Base-by-base conservation (phyloP, 2,329 filamentous ascomycete genomes). In the Sarocladium oryzae region DNA sequence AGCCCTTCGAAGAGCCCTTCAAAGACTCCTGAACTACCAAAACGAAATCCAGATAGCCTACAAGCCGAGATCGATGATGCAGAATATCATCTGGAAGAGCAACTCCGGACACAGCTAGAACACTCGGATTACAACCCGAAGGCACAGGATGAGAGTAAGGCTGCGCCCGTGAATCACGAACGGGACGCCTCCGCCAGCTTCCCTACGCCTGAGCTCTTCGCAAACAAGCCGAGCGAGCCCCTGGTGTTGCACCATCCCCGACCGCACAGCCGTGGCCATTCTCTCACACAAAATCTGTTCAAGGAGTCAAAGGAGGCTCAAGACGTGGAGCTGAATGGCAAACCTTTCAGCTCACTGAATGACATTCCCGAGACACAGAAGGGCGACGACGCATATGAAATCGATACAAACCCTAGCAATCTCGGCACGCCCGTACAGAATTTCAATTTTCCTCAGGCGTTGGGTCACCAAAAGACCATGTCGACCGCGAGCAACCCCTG, bases 41-140 rank as follows among this genome's bases (percentile, higher is more conserved):
- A 68, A 43, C 71, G 71, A 41, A 69, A 76, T 50, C 67, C 70
- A 43, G 86, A 91, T 58, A 90, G 90, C 58, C 76, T 95, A 21
- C 89, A 96, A 64, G 85, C 85, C 55, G 89, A 93, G 58, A 85
- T 95, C 52, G 86, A 93, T 48, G 87, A 91, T 61, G 85, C 88
- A 4, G 88, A 95, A 60, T 92, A 93, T 61, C 88, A 92, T 59
- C 68, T 93, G 55, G 88, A 91, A 63, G 83, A 90, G 63, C 84
- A 88, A 54, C 82, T 91, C 55, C 83, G 88, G 49, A 84, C 86
- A 51, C 85, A 92, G 60, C 74, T 92, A 46, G 86, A 91, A 54
- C 85, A 90, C 57, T 85, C 87, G 51, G 86, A 89, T 57, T 86
- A 88, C 61, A 88, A 82, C 59, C 85, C 84, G 2, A 82, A 84